phyloP scores from a whole-genome alignment of 2,329 filamentous ascomycete genomes.

The Metarhizium guizhouense region DNA sequence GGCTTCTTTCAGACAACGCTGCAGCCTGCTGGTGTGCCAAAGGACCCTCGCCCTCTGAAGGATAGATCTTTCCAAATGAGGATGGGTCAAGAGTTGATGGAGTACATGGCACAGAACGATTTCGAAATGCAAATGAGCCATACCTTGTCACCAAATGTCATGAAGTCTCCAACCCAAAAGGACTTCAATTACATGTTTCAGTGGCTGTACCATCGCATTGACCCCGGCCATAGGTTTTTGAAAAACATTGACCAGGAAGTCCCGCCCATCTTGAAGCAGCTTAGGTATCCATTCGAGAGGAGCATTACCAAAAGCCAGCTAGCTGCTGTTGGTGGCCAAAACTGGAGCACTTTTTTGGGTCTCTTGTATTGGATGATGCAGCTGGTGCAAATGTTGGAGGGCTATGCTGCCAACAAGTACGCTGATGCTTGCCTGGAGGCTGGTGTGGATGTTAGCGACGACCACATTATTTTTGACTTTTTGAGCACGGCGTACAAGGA shows the following conservation, averaged over 20 bases:
- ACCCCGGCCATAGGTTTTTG: slow-evolving; percentile 85
- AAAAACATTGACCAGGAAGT: slow-evolving; percentile 96
- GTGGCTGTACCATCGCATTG: slow-evolving; percentile 93
- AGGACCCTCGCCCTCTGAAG: slow-evolving; percentile 78
- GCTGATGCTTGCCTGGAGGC: slow-evolving; percentile 84
- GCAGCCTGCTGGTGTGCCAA: slow-evolving; percentile 69
- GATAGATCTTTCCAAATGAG: slow-evolving; percentile 71
- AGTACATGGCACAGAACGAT: slow-evolving; percentile 87
- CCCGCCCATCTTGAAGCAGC: slow-evolving; percentile 80
- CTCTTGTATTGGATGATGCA: slow-evolving; percentile 99
- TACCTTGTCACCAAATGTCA: slow-evolving; percentile 77
- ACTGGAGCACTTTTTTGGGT: slow-evolving; percentile 92
- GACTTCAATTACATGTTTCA: slow-evolving; percentile 98
- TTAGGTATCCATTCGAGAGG: slow-evolving; percentile 91
- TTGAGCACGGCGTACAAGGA: slow-evolving; percentile 83
- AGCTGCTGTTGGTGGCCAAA: slow-evolving; percentile 87
- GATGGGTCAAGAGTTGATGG: slow-evolving; percentile 81
- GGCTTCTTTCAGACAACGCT: slow-evolving; percentile 92
- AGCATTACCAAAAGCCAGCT: slow-evolving; percentile 96
- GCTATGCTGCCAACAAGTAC: slow-evolving; percentile 69
- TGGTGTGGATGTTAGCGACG: slow-evolving; percentile 78
- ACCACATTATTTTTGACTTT: slow-evolving; percentile 92
- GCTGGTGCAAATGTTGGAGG: slow-evolving; percentile 84
- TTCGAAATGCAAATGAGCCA: slow-evolving; percentile 99
- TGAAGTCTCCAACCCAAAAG: slow-evolving; percentile 93